These are phyloP conservation scores for Posidonia australis DNA, from an alignment of 106 monocot genomes.

Conservation along the genomic window DNA sequence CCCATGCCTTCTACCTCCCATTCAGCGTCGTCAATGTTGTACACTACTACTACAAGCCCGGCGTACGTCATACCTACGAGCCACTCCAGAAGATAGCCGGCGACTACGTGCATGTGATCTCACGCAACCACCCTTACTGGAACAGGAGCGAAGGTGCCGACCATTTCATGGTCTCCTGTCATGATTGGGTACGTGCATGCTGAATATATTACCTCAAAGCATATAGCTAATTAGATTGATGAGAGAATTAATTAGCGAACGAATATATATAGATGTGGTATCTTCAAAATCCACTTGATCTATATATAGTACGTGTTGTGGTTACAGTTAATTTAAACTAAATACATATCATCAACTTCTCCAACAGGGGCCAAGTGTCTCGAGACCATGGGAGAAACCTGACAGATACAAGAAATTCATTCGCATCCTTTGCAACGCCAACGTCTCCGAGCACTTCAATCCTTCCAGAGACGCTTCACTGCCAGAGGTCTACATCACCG, in stretches of 20 bases:
- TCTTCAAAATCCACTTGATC: neutral
- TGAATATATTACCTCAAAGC: neutral
- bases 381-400: constrained; percentile 13
- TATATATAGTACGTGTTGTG: neutral
- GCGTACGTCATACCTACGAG: neutral
- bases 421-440: constrained; percentile 78
- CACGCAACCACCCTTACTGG: neutral
- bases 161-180: constrained; percentile 11
- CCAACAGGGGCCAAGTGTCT: constrained; percentile 54
- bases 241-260: neutral
- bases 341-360: no score
- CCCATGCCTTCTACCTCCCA: constrained; percentile 62
- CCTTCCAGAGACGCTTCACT: constrained; percentile 58
- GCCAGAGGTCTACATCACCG: constrained; percentile 55
- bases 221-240: no score
- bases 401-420: constrained; percentile 55
- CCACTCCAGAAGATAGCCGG: neutral
- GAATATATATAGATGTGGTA: neutral
- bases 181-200: constrained; percentile 7
- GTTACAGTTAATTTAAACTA: neutral
- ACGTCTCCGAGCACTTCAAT: constrained; percentile 72
- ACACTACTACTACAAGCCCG: constrained; percentile 19
- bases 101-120: constrained; percentile 3
- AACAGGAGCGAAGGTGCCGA: constrained; percentile 7
- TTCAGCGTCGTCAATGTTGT: constrained; percentile 55